Percentiles rank a stretch among this genome's conserved stretches.
Evolutionary conservation across 192 early-diverging fungal species (phyloP).

Genomic region (Umbelopsis vinacea): DNA sequence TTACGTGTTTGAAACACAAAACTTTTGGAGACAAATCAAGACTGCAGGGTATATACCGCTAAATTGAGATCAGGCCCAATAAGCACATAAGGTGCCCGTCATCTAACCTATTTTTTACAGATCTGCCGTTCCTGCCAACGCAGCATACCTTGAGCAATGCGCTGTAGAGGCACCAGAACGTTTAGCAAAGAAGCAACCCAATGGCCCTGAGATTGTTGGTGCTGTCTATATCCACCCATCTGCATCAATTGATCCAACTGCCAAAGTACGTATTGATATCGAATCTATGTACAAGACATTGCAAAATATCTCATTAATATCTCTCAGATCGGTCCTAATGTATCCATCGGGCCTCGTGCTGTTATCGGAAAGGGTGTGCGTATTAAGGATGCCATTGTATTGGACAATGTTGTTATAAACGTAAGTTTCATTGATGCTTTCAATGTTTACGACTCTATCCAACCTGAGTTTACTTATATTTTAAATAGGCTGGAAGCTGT

Average conservation of each 20-base stretch:
- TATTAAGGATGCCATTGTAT: conserved; percentile 90
- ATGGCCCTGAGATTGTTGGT: conserved; percentile 80
- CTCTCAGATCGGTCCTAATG: conserved; percentile 89
- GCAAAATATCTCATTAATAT: neutral
- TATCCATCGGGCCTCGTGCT: conserved; percentile 90
- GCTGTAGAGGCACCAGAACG: conserved; percentile 63
- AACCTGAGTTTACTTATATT: neutral
- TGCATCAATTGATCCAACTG: conserved; percentile 90
- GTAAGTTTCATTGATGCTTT: conserved; percentile 26
- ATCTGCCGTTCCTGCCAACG: conserved; percentile 94
- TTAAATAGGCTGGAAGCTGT: conserved; percentile 75
- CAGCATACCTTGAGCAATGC: conserved; percentile 88
- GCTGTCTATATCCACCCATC: conserved; percentile 96
- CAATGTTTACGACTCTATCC: too few species aligned
- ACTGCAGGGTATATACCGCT: conserved; percentile 65
- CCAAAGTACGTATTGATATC: conserved; percentile 55
- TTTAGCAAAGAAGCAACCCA: conserved; percentile 55
- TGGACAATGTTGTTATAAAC: conserved; percentile 89
- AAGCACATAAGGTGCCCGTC: neutral
- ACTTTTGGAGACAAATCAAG: conserved; percentile 98
- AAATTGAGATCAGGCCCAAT: neutral
- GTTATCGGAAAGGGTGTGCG: conserved; percentile 90
- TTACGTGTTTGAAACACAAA: conserved; percentile 82
- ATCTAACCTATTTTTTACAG: conserved; percentile 41
- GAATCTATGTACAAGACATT: neutral